Percentiles rank a stretch among this genome's conserved stretches.
phyloP scores from a whole-genome alignment of 768 basidiomycete species.

The Pleurotus platypus region DNA sequence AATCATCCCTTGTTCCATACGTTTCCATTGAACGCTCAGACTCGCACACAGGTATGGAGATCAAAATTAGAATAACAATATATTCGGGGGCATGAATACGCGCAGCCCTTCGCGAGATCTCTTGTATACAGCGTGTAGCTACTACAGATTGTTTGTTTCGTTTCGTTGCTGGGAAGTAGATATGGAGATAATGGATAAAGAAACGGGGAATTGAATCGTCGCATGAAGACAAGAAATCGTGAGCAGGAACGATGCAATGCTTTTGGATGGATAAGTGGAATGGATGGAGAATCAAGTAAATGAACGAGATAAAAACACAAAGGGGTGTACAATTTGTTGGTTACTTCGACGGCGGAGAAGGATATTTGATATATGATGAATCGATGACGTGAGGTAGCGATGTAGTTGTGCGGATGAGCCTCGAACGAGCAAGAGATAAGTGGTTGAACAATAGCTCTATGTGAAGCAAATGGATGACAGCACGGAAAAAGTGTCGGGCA shows the following conservation, averaged over 20 bases:
- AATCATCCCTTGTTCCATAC: not conserved
- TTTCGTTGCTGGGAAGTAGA: constrained; percentile 1
- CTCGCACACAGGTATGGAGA: not conserved
- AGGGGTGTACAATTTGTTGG: not conserved
- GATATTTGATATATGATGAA: not conserved
- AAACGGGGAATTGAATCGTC: constrained; percentile 6
- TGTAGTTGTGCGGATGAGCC: not conserved
- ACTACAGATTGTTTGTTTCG: constrained; percentile 3
- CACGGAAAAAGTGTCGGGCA: not conserved
- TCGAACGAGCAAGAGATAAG: not conserved
- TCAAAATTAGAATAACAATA: constrained; percentile 5
- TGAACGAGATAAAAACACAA: not conserved
- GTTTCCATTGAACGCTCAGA: not conserved
- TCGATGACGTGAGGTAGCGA: not conserved
- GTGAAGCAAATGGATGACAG: not conserved
- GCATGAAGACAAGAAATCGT: not conserved
- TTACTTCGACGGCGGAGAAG: not conserved
- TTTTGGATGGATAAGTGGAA: constrained; percentile 1
- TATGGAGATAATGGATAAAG: not conserved
- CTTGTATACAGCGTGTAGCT: constrained; percentile 8
- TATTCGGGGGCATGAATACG: constrained; percentile 8
- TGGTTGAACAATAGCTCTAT: constrained; percentile 1
- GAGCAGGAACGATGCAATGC: constrained; percentile 4
- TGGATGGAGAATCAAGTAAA: not conserved
- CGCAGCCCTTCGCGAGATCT: constrained; percentile 5